Conservation (phyloP, 2,329 filamentous ascomycete species). For the Escovopsis sp. region DNA sequence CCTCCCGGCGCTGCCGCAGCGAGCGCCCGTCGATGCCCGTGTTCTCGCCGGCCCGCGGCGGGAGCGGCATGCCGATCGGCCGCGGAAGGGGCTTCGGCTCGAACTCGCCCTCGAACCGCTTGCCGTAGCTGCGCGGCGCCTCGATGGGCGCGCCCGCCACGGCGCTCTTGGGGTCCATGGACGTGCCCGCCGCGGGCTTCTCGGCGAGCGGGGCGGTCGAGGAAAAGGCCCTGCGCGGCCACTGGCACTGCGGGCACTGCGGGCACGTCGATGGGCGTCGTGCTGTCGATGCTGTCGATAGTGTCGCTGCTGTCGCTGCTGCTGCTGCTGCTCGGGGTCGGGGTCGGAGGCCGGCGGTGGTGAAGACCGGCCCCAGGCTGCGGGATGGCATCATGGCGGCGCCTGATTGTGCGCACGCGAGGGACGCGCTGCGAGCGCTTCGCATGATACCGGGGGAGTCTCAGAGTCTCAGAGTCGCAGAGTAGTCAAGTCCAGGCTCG, state of each 20-base stretch:
- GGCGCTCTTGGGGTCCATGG: conserved; percentile 22
- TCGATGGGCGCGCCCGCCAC: conserved; percentile 33
- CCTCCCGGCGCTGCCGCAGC: conserved; percentile 53
- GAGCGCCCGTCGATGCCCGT: conserved; percentile 58
- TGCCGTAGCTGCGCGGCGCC: conserved; percentile 46
- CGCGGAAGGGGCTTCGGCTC: conserved; percentile 46
- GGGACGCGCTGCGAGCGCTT: no score
- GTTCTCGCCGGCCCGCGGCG: conserved; percentile 69
- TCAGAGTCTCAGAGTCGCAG: neutral
- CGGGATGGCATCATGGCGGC: conserved; percentile 17
- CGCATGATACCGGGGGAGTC: neutral
- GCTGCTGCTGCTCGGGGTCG: no score
- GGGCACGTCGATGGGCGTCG: no score
- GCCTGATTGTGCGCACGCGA: conserved; percentile 4
- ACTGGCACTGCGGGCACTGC: conserved; percentile 26
- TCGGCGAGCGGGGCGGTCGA: conserved; percentile 23
- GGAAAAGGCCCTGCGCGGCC: conserved; percentile 32
- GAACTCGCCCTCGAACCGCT: conserved; percentile 35
- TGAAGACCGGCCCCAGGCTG: conserved; percentile 16
- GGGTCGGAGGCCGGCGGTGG: conserved; percentile 12
- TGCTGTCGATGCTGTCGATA: no score
- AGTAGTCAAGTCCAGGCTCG: neutral
- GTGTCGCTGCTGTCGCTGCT: no score
- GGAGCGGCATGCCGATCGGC: conserved; percentile 67
- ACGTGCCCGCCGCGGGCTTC: conserved; percentile 22